Evolutionary conservation across 306 rosid genomes (phyloP).

Genomic region (Coriaria nepalensis): DNA sequence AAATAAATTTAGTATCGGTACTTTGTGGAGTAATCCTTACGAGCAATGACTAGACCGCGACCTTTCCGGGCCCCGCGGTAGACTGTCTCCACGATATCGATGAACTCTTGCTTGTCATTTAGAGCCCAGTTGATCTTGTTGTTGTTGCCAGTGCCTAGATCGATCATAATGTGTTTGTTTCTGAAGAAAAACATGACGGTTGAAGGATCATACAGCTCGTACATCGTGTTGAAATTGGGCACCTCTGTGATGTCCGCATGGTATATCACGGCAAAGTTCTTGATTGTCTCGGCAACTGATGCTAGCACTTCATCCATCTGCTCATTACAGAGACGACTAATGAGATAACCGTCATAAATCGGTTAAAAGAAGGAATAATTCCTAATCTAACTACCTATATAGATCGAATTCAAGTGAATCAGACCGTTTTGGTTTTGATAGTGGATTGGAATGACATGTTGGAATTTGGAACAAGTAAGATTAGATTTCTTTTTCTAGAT

Average conservation of each 20-base stretch:
- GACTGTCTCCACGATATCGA: slow-evolving; percentile 73
- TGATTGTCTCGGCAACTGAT: slow-evolving; percentile 74
- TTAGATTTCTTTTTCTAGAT: too few species aligned
- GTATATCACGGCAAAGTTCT: slow-evolving; percentile 83
- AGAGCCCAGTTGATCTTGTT: slow-evolving; percentile 97
- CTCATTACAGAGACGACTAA: too few species aligned
- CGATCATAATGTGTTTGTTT: slow-evolving; percentile 97
- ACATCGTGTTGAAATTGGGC: slow-evolving; percentile 95
- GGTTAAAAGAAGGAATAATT: too few species aligned
- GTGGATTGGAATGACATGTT: too few species aligned
- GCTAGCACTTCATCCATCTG: slow-evolving; percentile 95
- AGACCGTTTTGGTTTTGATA: too few species aligned
- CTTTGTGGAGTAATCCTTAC: slow-evolving; percentile 92
- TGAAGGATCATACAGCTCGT: slow-evolving; percentile 80
- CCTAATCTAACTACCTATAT: too few species aligned
- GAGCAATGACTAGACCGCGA: slow-evolving; percentile 87
- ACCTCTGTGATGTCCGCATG: slow-evolving; percentile 94
- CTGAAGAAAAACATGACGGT: slow-evolving; percentile 93
- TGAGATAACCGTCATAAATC: too few species aligned
- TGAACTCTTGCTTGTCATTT: slow-evolving; percentile 94
- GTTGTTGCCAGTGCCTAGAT: slow-evolving; percentile 98
- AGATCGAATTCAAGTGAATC: too few species aligned
- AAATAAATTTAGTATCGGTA: slow-evolving; percentile 51
- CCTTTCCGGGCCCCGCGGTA: slow-evolving; percentile 87
- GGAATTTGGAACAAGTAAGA: too few species aligned